Percentiles rank a stretch among this genome's conserved stretches.
These are phyloP conservation scores for Cardiosporidium cionae DNA, from an alignment of 169 alveolate genomes.

Conservation along the genomic window DNA sequence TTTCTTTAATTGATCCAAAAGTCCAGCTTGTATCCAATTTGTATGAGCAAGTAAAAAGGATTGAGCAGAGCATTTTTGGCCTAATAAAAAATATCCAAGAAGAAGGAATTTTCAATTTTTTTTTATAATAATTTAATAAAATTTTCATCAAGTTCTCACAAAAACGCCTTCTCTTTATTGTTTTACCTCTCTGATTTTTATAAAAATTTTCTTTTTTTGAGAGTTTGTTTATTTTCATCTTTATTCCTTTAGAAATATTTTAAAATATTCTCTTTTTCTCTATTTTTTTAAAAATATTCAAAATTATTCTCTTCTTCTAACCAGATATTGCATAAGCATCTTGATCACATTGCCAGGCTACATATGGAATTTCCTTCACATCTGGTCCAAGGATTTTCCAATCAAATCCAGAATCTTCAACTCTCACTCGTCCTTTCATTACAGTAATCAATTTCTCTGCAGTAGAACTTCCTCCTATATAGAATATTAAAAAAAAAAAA, in stretches of 20 bases:
- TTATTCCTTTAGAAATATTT: too few relatives aligned
- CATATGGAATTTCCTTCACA: slow-evolving; percentile 45
- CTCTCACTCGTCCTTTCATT: slow-evolving; percentile 59
- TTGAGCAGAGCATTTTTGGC: slow-evolving; percentile 80
- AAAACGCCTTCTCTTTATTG: too few relatives aligned
- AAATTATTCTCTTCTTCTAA: too few relatives aligned
- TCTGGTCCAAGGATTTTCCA: slow-evolving; percentile 81
- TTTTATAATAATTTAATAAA: too few relatives aligned
- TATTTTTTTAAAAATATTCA: too few relatives aligned
- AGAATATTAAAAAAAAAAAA: background rate
- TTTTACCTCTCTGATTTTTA: too few relatives aligned
- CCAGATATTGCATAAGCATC: slow-evolving; percentile 76
- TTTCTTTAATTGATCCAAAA: slow-evolving; percentile 43
- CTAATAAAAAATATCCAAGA: background rate
- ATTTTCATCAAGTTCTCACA: too few relatives aligned
- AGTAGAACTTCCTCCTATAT: slow-evolving; percentile 33
- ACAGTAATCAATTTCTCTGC: slow-evolving; percentile 47
- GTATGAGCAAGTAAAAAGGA: slow-evolving; percentile 63
- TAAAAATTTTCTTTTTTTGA: too few relatives aligned
- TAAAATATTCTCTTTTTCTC: too few relatives aligned
- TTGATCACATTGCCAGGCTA: slow-evolving; percentile 75
- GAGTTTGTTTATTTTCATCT: too few relatives aligned
- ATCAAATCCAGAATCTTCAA: slow-evolving; percentile 81
- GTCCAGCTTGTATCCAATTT: slow-evolving; percentile 62
- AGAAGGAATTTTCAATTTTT: background rate